A percentile compares a stretch with the other conserved stretches of the same genome.
Conservation (phyloP, 1,139 yeast species). For the Suhomyces chickasaworum region DNA sequence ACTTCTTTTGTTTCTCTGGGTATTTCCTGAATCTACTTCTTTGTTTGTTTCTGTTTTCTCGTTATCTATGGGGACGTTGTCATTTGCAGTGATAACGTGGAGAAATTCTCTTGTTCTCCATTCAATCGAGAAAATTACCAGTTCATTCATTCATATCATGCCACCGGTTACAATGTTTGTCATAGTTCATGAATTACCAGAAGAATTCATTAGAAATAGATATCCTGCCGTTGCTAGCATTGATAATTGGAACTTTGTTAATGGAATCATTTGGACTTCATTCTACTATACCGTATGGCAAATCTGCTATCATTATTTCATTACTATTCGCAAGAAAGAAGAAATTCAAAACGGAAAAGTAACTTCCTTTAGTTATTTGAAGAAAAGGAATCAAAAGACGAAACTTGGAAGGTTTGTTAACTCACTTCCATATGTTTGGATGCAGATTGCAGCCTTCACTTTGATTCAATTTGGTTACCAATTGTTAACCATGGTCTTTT, state of each 20-base stretch:
- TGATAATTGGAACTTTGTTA: conserved; percentile 67
- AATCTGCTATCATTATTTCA: conserved; percentile 83
- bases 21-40: conserved; percentile 69
- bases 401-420: conserved; percentile 79
- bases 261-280: conserved; percentile 78
- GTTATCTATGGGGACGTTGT: conserved; percentile 81
- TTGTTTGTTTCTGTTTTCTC: conserved; percentile 84
- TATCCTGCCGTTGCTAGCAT: conserved; percentile 81
- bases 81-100: conserved; percentile 97
- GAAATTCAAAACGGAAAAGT: conserved; percentile 84
- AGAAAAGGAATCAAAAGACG: conserved; percentile 67
- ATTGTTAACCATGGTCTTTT: conserved; percentile 81
- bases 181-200: conserved; percentile 75
- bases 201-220: conserved; percentile 53
- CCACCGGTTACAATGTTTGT: conserved; percentile 91
- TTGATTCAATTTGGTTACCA: conserved; percentile 87
- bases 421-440: conserved; percentile 74
- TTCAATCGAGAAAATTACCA: conserved; percentile 89
- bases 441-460: conserved; percentile 85
- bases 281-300: conserved; percentile 94
- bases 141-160: conserved; percentile 85
- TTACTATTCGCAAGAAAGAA: conserved; percentile 75
- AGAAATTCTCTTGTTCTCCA: conserved; percentile 90
- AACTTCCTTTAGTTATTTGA: conserved; percentile 84
- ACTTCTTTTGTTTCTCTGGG: conserved; percentile 75